Evolutionary conservation across 805 yeast species (phyloP), one percentile per base, ranked within the genome.

Genomic region (Kodamaea kakaduensis): DNA sequence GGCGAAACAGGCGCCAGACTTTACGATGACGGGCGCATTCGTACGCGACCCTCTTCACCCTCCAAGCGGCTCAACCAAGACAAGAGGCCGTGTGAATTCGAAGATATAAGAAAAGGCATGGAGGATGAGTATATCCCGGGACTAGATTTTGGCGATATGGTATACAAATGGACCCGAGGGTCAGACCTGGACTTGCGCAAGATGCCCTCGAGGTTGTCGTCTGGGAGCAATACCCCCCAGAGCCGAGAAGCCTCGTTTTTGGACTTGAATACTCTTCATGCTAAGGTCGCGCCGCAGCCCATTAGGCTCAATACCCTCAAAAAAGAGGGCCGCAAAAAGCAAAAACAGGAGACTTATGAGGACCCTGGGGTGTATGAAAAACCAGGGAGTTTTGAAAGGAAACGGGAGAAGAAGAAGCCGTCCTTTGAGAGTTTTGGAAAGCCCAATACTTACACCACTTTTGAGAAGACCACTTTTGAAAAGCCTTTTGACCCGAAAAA

Each of bases 111-210:
- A 23, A 50, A 38, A 21, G 88, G 86, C 1, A 61, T 82, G 45
- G 82, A 78, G 48, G 90, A 83, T 52, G 93, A 84, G 50, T 84
- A 83, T 48, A 71, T 84, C 10, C 90, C 90, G 0, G 84, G 81
- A 31, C 62, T 84, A 18, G 79, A 79, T 46, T 80, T 78, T 42
- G 61, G 67, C 25, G 68, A 72, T 17, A 56, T 60, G 49, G 43
- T 76, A 1, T 54, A 61, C 33, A 61, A 64, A 36, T 78, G 84
- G 84, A 64, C 64, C 34, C 44, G 41, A 25, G 37, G 39, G 6
- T 45, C 51, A 3, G 56, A 50, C 19, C 43, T 36, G 9, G 44
- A 44, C n/a, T 19, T 38, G 25, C 30, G 25, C 24, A 24, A 25
- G 31, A 26, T 30, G 18, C 33, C 20, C 26, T 31, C 31, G 21